Percentiles rank a stretch among this genome's conserved stretches.
phyloP scores from a whole-genome alignment of 75 land plant genomes.

The Isoetes taiwanensis region DNA sequence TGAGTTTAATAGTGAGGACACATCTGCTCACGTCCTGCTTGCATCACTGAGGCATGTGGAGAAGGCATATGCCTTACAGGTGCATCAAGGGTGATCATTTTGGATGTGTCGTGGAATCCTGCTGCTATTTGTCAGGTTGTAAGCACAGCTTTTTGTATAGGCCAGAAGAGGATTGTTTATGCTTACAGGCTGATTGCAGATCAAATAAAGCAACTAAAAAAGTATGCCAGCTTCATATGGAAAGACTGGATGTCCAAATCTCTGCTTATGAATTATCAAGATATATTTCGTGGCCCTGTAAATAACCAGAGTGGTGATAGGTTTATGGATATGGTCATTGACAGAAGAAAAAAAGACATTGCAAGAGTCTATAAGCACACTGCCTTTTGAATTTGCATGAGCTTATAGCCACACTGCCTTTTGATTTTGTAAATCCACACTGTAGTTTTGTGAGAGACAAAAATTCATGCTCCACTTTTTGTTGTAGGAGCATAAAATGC shows the following conservation, averaged over 20 bases:
- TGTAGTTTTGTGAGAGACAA: no score
- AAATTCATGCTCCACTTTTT: no score
- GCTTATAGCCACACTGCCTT: no score
- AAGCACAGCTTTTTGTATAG: constrained; percentile 65
- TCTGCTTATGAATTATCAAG: no score
- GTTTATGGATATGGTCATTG: no score
- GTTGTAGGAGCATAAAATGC: no score
- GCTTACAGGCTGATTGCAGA: constrained; percentile 49
- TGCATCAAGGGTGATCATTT: constrained; percentile 71
- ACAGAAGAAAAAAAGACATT: no score
- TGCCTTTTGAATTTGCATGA: no score
- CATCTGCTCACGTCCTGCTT: constrained; percentile 40
- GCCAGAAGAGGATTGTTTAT: constrained; percentile 59
- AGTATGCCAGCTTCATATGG: constrained; percentile 32
- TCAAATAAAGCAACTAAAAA: constrained; percentile 53
- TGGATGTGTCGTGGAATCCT: constrained; percentile 84
- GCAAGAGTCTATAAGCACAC: no score
- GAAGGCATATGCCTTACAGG: constrained; percentile 76
- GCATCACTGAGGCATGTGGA: constrained; percentile 68
- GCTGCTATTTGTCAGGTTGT: constrained; percentile 67
- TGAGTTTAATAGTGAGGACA: constrained; percentile 34
- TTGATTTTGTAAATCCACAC: no score
- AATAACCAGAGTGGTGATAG: no score
- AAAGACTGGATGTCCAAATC: constrained; percentile 47
- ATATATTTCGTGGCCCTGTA: no score